Evolutionary conservation across 2,329 filamentous ascomycete species (phyloP), one percentile per base, ranked within the genome.

Genomic region (Trematosphaeria pertusa): DNA sequence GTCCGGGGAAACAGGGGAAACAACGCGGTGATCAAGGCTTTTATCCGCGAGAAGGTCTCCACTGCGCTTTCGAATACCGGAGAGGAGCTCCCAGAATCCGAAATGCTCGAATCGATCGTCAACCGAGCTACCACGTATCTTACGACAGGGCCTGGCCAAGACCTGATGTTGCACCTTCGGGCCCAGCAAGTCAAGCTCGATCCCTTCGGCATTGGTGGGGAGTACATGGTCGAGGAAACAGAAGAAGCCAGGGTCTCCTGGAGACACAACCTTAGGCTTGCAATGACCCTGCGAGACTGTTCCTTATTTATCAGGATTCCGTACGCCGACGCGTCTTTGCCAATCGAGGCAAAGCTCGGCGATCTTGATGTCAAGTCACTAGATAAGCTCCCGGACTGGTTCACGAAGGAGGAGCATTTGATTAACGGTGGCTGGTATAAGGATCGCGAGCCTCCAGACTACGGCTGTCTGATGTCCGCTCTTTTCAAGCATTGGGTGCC

Each of bases 221-320:
- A 48, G 1, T 19, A 48, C 6, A 26, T 14, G 8, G 19, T 32
- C 5, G 10, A 22, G 33, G 31, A 30, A 30, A 26, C 4, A 24
- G 10, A 19, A 24, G 51, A 58, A 32, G 46, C 58, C 28, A n/a
- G n/a, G n/a, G n/a, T n/a, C n/a, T n/a, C n/a, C n/a, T n/a, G n/a
- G n/a, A n/a, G n/a, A n/a, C 34, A 51, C 38, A 54, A 63, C 21
- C 46, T 66, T 26, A 68, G 51, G 38, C 50, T 65, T 12, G 76
- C 77, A 8, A 79, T 78, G 76, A 78, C 76, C 2, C 52, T 79
- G 10, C 62, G 76, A 24, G 77, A 79, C 46, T 78, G 75, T 48
- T 75, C 76, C 3, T 54, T 78, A 5, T 78, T 76, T 49, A 55
- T 78, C 22, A 58, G 60, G 11, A 56, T 69, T 8, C 46, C 52